These are phyloP conservation scores for Aspergillus pseudoviridinutans DNA, from an alignment of 2,329 filamentous ascomycete species.

Conservation along the genomic window DNA sequence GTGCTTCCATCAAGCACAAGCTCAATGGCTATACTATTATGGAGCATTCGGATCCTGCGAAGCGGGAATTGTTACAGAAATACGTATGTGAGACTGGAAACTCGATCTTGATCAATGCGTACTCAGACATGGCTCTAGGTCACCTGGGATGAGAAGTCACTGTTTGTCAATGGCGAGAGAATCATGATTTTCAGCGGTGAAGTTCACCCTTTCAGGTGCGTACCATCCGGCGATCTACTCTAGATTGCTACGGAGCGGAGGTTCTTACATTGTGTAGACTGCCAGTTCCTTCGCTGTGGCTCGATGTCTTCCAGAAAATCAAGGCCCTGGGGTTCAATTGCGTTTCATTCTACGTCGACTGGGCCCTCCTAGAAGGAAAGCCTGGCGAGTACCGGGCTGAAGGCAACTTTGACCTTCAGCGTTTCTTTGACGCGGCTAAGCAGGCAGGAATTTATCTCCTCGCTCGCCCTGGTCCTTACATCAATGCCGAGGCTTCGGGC, in stretches of 20 bases:
- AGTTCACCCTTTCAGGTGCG: constrained; percentile 63
- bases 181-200: constrained; percentile 71
- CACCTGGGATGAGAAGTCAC: constrained; percentile 68
- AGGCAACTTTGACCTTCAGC: constrained; percentile 67
- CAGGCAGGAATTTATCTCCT: constrained; percentile 73
- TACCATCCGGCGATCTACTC: neutral
- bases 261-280: constrained; percentile 37
- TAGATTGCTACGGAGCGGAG: neutral
- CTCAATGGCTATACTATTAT: constrained; percentile 47
- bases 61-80: constrained; percentile 52
- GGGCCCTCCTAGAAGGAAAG: constrained; percentile 72
- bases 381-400: constrained; percentile 65
- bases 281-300: constrained; percentile 59
- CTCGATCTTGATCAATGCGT: neutral
- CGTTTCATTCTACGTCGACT: constrained; percentile 75
- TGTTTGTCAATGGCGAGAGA: constrained; percentile 66
- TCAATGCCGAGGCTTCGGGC: constrained; percentile 72
- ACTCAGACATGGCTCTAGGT: constrained; percentile 36
- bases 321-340: constrained; percentile 75
- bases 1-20: constrained; percentile 48
- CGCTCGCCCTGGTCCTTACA: constrained; percentile 68
- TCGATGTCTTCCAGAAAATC: constrained; percentile 78
- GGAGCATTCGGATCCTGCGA: constrained; percentile 34
- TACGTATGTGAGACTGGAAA: constrained; percentile 42
- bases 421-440: constrained; percentile 71